Evolutionary conservation across 2,329 filamentous ascomycete genomes (phyloP), one percentile per base, ranked within the genome.

Genomic region (Laburnicola sp.): DNA sequence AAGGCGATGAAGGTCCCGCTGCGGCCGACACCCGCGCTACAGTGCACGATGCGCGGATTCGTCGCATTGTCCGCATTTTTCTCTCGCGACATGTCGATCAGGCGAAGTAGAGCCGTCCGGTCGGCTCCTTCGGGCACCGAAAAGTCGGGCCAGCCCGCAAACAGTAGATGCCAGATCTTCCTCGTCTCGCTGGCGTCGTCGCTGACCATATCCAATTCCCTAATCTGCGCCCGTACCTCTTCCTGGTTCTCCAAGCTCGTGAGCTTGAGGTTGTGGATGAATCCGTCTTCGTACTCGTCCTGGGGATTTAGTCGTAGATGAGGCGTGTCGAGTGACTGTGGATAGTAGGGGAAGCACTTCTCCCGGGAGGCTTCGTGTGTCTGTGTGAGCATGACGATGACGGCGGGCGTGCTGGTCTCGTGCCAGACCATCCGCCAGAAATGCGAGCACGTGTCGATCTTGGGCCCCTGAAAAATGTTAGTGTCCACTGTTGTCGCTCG

Each of bases 381-480:
- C 69, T 91, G 90, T 2, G 93, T 99, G 56, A 99, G 83, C 89
- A 97, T 97, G 50, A 97, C 86, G 46, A 97, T 87, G 50, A 97
- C 90, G 1, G 85, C 91, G 1, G 75, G 72, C 26, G 66, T 69
- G 2, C 87, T 84, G n/a, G 80, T 84, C 72, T 95, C 90, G 65
- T 95, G 86, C 70, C 89, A 89, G 31, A 97, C 80, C 94, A 99
- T 99, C 67, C 94, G 89, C 89, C 93, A 99, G 59, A 96, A 89
- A 67, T 96, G 91, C 59, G 86, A 84, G 48, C 87, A 80, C 11
- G 88, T 89, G 25, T 84, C 82, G 53, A 80, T 74, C 65, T 92
- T 96, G 4, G 94, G 94, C 0, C 94, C 94, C 76, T 86, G 68
- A 9, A 16, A 2, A 11, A 6, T 1, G 6, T 47, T 10, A 34